phyloP scores from a whole-genome alignment of 208 protist genomes.

The Trypanosoma conorhini region DNA sequence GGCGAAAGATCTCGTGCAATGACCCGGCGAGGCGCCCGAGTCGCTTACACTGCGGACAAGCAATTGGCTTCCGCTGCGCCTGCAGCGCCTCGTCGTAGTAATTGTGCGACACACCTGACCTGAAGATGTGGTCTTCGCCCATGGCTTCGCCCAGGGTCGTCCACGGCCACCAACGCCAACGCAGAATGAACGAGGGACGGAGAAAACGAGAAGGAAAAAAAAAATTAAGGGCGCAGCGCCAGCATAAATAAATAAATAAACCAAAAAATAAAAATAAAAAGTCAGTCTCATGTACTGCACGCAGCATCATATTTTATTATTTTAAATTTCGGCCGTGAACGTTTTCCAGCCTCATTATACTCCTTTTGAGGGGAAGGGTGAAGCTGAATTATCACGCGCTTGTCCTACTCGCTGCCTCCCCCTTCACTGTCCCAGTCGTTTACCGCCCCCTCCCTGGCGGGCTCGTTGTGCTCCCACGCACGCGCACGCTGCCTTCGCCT shows the following conservation, averaged over 20 bases:
- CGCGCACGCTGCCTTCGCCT: conserved; percentile 39
- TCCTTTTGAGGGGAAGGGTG: neutral
- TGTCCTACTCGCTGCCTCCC: conserved; percentile 28
- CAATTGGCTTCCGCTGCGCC: conserved; percentile 29
- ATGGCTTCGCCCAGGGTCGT: neutral
- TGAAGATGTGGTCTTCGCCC: conserved; percentile 29
- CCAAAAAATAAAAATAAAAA: conserved; percentile 10
- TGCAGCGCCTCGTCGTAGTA: conserved; percentile 60
- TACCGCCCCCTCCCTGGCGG: neutral
- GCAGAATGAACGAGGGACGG: neutral
- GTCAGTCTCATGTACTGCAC: no score
- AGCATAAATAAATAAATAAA: neutral
- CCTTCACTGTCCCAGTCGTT: conserved; percentile 10
- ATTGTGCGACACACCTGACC: conserved; percentile 32
- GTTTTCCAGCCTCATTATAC: neutral
- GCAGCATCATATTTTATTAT: conserved; percentile 1
- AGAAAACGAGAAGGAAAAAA: neutral
- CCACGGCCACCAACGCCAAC: neutral
- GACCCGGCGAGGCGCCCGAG: conserved; percentile 47
- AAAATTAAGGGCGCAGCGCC: neutral
- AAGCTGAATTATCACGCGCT: neutral
- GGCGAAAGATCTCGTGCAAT: conserved; percentile 61
- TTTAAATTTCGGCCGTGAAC: neutral
- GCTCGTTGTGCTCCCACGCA: conserved; percentile 37
- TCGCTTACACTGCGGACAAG: conserved; percentile 58